Percentiles rank a stretch among this genome's conserved stretches.
Evolutionary conservation across 2,329 filamentous ascomycete genomes (phyloP).

Genomic region (Leptographium radiaticola): DNA sequence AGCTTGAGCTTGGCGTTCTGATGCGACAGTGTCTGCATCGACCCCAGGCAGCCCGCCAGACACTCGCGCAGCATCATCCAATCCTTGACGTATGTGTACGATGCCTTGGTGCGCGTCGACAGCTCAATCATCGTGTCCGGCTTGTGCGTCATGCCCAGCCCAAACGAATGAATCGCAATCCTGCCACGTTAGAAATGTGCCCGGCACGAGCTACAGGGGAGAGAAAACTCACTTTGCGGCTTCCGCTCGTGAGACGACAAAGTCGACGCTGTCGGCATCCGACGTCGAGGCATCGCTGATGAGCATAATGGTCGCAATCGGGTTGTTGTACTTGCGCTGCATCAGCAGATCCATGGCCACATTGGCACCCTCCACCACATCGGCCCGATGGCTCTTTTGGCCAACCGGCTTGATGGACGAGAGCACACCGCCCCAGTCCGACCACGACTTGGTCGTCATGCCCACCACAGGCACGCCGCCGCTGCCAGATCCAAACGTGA

Average conservation of each 20-base stretch:
- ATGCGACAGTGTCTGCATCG: slow-evolving; percentile 88
- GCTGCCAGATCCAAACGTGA: slow-evolving; percentile 90
- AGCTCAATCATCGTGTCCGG: slow-evolving; percentile 98
- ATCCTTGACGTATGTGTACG: slow-evolving; percentile 96
- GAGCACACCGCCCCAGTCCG: slow-evolving; percentile 77
- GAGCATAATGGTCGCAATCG: slow-evolving; percentile 85
- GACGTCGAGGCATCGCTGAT: slow-evolving; percentile 96
- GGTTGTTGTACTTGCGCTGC: slow-evolving; percentile 93
- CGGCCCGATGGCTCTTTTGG: slow-evolving; percentile 90
- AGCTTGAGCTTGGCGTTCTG: slow-evolving; percentile 96
- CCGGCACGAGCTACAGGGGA: neutral
- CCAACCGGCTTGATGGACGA: slow-evolving; percentile 83
- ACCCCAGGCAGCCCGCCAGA: slow-evolving; percentile 80
- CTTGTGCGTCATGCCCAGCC: slow-evolving; percentile 91
- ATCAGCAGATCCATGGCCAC: slow-evolving; percentile 97
- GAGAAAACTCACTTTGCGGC: slow-evolving; percentile 67
- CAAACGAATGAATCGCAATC: slow-evolving; percentile 93
- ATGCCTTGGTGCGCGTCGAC: slow-evolving; percentile 88
- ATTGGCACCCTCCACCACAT: slow-evolving; percentile 95
- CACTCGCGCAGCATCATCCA: slow-evolving; percentile 99
- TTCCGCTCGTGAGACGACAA: slow-evolving; percentile 91
- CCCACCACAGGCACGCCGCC: slow-evolving; percentile 93
- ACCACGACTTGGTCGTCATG: slow-evolving; percentile 94
- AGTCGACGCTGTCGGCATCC: slow-evolving; percentile 90
- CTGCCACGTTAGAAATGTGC: slow-evolving; percentile 27